Conservation (phyloP, 2,329 filamentous ascomycete genomes). For the Alternaria longipes region DNA sequence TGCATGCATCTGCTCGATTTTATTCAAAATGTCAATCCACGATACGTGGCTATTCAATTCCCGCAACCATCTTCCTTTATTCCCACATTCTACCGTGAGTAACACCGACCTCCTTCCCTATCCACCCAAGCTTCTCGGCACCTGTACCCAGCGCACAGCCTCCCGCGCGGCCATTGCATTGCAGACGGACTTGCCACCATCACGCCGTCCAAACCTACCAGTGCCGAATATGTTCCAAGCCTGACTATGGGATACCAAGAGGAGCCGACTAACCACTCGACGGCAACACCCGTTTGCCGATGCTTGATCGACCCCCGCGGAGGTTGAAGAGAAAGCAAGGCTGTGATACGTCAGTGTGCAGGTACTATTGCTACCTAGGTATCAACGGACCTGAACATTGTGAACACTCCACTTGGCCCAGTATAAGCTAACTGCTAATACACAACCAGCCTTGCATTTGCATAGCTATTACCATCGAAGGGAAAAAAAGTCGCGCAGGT, state of each 20-base stretch:
- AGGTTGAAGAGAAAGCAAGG: neutral
- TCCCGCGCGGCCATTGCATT: constrained; percentile 1
- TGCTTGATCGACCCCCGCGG: neutral
- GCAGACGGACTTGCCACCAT: constrained; percentile 1
- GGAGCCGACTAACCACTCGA: neutral
- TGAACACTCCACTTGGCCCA: constrained; percentile 1
- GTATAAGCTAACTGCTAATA: neutral
- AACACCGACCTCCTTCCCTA: neutral
- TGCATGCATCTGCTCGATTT: neutral
- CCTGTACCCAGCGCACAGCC: constrained; percentile 3
- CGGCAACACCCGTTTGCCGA: constrained; percentile 6
- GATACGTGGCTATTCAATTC: neutral
- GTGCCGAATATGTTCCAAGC: constrained; percentile 1
- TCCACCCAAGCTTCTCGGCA: constrained; percentile 1
- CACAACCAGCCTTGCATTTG: neutral
- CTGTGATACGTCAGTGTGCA: constrained; percentile 3
- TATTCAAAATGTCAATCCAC: neutral
- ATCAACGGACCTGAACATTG: neutral
- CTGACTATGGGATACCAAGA: neutral
- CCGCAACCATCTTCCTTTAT: neutral
- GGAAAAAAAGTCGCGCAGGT: neutral
- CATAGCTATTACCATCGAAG: neutral
- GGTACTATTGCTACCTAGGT: neutral
- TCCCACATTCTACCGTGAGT: neutral
- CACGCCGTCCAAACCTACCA: constrained; percentile 7